Percentiles rank a stretch among this genome's conserved stretches.
phyloP scores from a whole-genome alignment of 2,329 filamentous ascomycete species.

The Elsinoe necatrix region DNA sequence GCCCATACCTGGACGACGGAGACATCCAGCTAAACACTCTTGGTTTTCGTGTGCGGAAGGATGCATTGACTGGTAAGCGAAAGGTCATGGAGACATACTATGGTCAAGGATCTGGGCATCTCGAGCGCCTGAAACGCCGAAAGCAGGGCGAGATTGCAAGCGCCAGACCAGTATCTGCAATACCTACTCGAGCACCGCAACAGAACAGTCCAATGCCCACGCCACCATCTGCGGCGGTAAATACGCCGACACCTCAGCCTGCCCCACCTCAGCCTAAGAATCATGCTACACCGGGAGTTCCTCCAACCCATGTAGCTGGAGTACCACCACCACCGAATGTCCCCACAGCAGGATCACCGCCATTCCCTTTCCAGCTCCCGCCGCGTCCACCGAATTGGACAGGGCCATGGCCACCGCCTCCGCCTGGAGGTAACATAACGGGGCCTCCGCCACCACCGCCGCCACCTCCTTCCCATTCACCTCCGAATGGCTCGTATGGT shows the following conservation, averaged over 20 bases:
- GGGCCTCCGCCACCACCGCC: slow-evolving; percentile 2
- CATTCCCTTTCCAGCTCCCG: neutral
- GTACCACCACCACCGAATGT: slow-evolving; percentile 1
- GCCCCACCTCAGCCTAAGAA: neutral
- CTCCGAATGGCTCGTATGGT: neutral
- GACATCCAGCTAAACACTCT: slow-evolving; percentile 16
- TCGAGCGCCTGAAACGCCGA: slow-evolving; percentile 14
- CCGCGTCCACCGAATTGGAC: slow-evolving; percentile 26
- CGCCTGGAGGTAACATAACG: neutral
- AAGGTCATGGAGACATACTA: slow-evolving; percentile 17
- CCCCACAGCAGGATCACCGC: neutral
- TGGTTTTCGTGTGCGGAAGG: slow-evolving; percentile 14
- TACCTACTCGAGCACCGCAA: neutral
- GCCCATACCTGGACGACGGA: neutral
- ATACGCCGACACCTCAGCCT: neutral
- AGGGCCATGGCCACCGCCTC: slow-evolving; percentile 7
- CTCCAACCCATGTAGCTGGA: neutral
- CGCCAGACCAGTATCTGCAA: neutral
- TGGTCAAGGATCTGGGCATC: slow-evolving; percentile 15
- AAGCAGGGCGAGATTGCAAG: neutral
- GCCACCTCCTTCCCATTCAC: slow-evolving; percentile 4
- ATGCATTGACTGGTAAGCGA: slow-evolving; percentile 7
- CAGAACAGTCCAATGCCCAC: slow-evolving; percentile 2
- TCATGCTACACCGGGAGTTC: neutral
- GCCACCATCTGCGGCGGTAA: slow-evolving; percentile 8